Evolutionary conservation across 441 rosid species (phyloP).

Genomic region (Cnidoscolus chayamansa): DNA sequence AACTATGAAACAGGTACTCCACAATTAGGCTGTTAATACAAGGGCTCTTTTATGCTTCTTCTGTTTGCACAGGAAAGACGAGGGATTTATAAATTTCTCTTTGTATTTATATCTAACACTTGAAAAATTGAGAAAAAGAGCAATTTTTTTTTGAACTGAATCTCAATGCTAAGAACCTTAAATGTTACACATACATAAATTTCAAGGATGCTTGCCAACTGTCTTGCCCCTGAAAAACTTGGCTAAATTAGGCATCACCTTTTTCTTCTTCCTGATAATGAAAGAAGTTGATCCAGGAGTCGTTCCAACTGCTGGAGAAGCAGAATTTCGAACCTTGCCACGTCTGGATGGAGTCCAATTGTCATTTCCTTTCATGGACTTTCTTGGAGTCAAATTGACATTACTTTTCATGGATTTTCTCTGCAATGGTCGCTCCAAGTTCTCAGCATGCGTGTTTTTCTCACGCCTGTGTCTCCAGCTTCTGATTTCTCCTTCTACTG

Average conservation of each 20-base stretch:
- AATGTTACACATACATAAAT: background rate
- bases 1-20: no score
- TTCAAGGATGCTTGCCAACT: constrained; percentile 9
- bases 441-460: constrained; percentile 27
- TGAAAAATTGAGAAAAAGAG: background rate
- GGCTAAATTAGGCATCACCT: constrained; percentile 51
- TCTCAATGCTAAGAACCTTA: background rate
- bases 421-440: constrained; percentile 14
- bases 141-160: background rate
- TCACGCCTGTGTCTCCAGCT: constrained; percentile 33
- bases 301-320: constrained; percentile 41
- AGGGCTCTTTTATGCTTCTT: no score
- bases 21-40: no score
- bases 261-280: constrained; percentile 53
- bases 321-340: constrained; percentile 40
- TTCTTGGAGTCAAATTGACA: constrained; percentile 43
- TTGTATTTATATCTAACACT: no score
- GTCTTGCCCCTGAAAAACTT: constrained; percentile 47
- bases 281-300: constrained; percentile 42
- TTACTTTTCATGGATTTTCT: constrained; percentile 41
- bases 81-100: no score
- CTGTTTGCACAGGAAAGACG: no score
- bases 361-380: constrained; percentile 35
- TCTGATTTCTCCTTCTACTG: constrained; percentile 39
- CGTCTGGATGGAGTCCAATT: constrained; percentile 39